Evolutionary conservation across 2,329 filamentous ascomycete species (phyloP), one percentile per base, ranked within the genome.

Genomic region (Colletotrichum tropicicola): DNA sequence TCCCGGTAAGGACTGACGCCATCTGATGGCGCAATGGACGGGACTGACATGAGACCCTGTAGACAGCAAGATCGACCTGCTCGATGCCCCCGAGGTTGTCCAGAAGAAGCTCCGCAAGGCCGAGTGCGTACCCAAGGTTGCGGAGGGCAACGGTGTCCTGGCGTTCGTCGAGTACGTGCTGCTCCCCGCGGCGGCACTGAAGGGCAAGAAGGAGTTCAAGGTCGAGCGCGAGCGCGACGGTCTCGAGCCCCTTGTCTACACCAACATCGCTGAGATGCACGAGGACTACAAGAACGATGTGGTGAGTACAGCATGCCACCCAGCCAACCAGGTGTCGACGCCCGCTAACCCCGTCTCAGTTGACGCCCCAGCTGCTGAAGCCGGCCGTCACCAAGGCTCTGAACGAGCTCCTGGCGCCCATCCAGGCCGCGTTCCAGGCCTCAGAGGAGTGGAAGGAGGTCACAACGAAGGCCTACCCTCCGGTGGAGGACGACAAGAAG

Each of bases 51-150:
- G 28, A 37, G 70, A 79, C 81, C 10, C 80, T 15, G n/a, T 23
- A 65, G 91, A 94, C 77, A 92, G 89, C 74, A 98, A 98, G 81
- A 97, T 98, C 69, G 96, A 98, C 74, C 85, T 98, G n/a, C 87
- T 98, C 17, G 96, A 98, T 73, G 70, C 86, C 0, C 82, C 91
- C 0, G 93, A 97, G 0, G 79, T 82, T 2, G 91, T 98, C 13
- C 82, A 85, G 70, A 93, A 91, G 83, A 97, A 97, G 84, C 83
- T 97, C 56, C 90, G 90, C 74, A 98, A 98, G 79, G 94, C 95
- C 0, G 88, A 91, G 68, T 92, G 92, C 21, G 87, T 88, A 15
- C 94, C 94, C 30, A 89, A 89, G 73, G 84, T 91, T 25, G 85
- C 92, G 5, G 93, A 97, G 71, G 92, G 91, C 28, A 98, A 98